Conservation (phyloP, 2,329 filamentous ascomycete species). For the Aspergillus aculeatinus region DNA sequence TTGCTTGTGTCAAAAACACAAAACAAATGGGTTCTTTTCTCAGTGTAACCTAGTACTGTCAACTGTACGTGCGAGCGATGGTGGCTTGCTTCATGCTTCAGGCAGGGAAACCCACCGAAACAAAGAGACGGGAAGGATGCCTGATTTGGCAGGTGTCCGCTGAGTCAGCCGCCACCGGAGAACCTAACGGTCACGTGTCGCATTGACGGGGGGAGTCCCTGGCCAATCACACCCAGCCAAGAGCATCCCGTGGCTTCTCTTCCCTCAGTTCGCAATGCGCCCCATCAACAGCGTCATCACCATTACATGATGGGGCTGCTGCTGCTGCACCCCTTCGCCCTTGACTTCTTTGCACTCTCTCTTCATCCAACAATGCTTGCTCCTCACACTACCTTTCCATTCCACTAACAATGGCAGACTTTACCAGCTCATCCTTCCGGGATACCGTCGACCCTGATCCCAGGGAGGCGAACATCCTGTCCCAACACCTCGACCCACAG, state of each 20-base stretch:
- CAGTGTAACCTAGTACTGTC: too few species aligned
- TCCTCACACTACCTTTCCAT: neutral
- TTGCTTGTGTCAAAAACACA: too few species aligned
- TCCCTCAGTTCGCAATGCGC: neutral
- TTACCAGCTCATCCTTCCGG: slow-evolving; percentile 31
- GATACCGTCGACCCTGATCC: slow-evolving; percentile 7
- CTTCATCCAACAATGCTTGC: neutral
- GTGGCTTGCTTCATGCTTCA: neutral
- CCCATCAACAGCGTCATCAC: neutral
- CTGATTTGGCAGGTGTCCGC: neutral
- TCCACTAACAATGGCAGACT: slow-evolving; percentile 15
- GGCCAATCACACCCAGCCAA: neutral
- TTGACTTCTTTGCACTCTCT: neutral
- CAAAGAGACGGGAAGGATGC: neutral
- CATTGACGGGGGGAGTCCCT: neutral
- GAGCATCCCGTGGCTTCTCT: neutral
- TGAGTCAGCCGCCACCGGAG: neutral
- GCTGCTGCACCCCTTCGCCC: neutral
- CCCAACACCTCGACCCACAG: slow-evolving; percentile 23
- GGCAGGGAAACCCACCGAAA: neutral
- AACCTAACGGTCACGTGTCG: too few species aligned
- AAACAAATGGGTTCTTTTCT: too few species aligned
- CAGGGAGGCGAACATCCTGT: slow-evolving; percentile 21
- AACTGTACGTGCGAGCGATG: too few species aligned
- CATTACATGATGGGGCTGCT: neutral